Percentiles rank a stretch among this genome's conserved stretches.
phyloP scores from a whole-genome alignment of 768 basidiomycete species.

The Boletus reticuloceps region DNA sequence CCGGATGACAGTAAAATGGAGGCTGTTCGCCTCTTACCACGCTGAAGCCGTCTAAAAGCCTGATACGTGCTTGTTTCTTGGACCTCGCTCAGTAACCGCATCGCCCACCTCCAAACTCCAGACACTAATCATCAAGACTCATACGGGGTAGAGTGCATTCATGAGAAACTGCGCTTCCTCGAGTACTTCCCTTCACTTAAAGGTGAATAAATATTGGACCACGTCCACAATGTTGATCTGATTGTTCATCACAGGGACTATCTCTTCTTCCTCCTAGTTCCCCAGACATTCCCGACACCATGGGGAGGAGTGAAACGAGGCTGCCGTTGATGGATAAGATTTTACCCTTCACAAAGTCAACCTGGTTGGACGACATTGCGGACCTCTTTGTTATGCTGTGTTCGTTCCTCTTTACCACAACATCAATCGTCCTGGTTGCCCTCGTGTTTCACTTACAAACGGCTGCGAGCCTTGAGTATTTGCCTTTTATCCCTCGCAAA shows the following conservation, averaged over 20 bases:
- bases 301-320: neutral
- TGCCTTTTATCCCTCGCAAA: too few relatives aligned
- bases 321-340: neutral
- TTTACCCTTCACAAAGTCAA: neutral
- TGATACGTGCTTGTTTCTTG: too few relatives aligned
- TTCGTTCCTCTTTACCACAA: neutral
- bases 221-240: neutral
- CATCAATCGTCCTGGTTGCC: conserved; percentile 2
- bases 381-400: conserved; percentile 6
- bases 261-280: neutral
- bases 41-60: too few relatives aligned
- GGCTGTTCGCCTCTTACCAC: too few relatives aligned
- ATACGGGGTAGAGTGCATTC: neutral
- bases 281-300: neutral
- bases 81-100: too few relatives aligned
- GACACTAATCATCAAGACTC: neutral
- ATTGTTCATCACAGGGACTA: neutral
- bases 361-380: neutral
- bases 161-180: neutral
- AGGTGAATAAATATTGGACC: neutral
- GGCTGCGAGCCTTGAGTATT: too few relatives aligned
- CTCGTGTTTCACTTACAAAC: conserved; percentile 2
- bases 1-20: too few relatives aligned
- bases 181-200: neutral
- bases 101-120: neutral